A percentile compares a stretch with the other conserved stretches of the same genome.
Evolutionary conservation across 345 rosid genomes (phyloP).

Genomic region (Capsella bursapastoris): DNA sequence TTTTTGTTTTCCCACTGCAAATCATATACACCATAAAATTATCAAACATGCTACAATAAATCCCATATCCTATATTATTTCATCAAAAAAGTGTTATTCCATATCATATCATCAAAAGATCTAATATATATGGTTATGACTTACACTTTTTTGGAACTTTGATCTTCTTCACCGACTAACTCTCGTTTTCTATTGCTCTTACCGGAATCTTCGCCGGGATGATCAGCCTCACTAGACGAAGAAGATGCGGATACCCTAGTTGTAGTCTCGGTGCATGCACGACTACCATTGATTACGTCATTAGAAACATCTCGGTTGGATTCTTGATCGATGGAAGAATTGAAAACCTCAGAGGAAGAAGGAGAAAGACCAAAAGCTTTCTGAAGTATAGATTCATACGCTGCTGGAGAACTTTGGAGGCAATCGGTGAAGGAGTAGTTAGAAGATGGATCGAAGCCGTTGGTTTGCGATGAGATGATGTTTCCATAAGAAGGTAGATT

Average conservation of each 20-base stretch:
- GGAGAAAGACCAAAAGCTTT: constrained; percentile 60
- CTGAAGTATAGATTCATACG: constrained; percentile 56
- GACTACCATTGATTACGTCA: constrained; percentile 27
- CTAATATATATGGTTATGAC: neutral
- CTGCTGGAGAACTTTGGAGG: constrained; percentile 53
- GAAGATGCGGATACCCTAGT: constrained; percentile 64
- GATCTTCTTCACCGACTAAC: constrained; percentile 47
- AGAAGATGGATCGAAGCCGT: constrained; percentile 50
- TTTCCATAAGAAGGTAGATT: constrained; percentile 35
- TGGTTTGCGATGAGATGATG: constrained; percentile 31
- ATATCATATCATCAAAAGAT: neutral
- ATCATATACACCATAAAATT: constrained; percentile 1
- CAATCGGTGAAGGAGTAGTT: constrained; percentile 58
- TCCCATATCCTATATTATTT: neutral
- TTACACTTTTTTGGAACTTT: constrained; percentile 61
- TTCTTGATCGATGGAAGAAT: constrained; percentile 52
- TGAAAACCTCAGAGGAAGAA: constrained; percentile 54
- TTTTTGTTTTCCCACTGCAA: constrained; percentile 57
- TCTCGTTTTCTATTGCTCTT: constrained; percentile 50
- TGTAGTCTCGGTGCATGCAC: constrained; percentile 40
- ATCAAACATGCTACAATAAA: constrained; percentile 6
- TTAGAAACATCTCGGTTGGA: constrained; percentile 34
- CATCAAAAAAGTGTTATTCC: neutral
- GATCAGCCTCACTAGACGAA: constrained; percentile 67
- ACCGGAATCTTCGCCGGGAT: constrained; percentile 63